Conservation (phyloP, 768 basidiomycete genomes). For the Glaciozyma antarctica region DNA sequence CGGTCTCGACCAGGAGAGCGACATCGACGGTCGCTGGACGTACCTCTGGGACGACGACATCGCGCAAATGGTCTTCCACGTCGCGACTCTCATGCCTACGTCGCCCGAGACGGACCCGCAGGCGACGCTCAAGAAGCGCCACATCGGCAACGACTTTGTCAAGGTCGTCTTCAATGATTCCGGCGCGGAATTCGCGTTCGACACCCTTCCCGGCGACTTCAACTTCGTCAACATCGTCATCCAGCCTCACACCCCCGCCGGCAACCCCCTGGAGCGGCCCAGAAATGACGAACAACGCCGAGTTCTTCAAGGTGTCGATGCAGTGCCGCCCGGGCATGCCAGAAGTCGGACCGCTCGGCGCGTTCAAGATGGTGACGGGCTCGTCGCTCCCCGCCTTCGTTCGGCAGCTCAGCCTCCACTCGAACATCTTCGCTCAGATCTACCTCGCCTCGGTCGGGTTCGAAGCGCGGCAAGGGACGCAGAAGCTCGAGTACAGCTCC, state of each 20-base stretch:
- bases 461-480: constrained; percentile 18
- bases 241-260: constrained; percentile 78
- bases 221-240: constrained; percentile 97
- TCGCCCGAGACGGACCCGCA: constrained; percentile 52
- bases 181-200: constrained; percentile 70
- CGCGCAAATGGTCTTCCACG: constrained; percentile 85
- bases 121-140: constrained; percentile 77
- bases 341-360: constrained; percentile 83
- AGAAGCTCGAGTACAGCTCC: constrained; percentile 27
- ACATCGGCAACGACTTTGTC: constrained; percentile 94
- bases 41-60: constrained; percentile 99
- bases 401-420: constrained; percentile 73
- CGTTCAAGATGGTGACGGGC: constrained; percentile 88
- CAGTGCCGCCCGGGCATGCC: constrained; percentile 84
- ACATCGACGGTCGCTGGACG: constrained; percentile 89
- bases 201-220: constrained; percentile 84
- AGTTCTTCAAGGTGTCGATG: constrained; percentile 89
- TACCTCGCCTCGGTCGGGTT: constrained; percentile 39
- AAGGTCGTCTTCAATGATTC: constrained; percentile 98
- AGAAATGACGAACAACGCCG: constrained; percentile 52
- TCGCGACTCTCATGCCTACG: constrained; percentile 94
- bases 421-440: constrained; percentile 82
- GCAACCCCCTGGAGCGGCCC: constrained; percentile 71
- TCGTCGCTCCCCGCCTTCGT: constrained; percentile 76
- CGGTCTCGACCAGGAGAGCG: constrained; percentile 62